A percentile compares a stretch with the other conserved stretches of the same genome.
These are phyloP conservation scores for Barnettozyma sucrosica DNA, from an alignment of 805 yeast genomes.

Conservation along the genomic window DNA sequence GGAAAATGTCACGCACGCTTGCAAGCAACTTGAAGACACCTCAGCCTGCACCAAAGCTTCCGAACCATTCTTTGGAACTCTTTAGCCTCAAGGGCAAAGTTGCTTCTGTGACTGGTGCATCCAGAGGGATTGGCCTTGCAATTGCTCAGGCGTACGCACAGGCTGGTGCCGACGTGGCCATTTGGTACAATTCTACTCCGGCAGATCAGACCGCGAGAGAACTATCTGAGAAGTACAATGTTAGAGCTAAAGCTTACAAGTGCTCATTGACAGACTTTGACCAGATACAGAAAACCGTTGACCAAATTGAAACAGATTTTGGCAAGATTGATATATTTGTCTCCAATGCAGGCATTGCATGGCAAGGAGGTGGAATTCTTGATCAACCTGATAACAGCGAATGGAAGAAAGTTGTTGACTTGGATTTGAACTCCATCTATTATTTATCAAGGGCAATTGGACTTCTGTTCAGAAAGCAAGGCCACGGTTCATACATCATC, in stretches of 20 bases:
- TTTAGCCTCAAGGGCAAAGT: conserved; percentile 82
- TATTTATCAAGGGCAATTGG: conserved; percentile 78
- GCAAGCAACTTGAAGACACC: conserved; percentile 34
- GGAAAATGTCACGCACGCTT: conserved; percentile 14
- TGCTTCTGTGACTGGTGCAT: conserved; percentile 79
- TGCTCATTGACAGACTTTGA: conserved; percentile 29
- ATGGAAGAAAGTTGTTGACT: conserved; percentile 69
- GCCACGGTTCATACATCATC: conserved; percentile 71
- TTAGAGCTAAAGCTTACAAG: conserved; percentile 54
- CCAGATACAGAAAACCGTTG: conserved; percentile 26
- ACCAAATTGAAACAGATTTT: conserved; percentile 54
- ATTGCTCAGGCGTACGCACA: conserved; percentile 83
- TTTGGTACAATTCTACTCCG: conserved; percentile 27
- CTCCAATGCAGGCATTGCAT: conserved; percentile 86
- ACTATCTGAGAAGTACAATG: conserved; percentile 56
- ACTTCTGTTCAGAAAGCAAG: conserved; percentile 63
- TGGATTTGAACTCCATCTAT: conserved; percentile 77
- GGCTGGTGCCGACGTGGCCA: conserved; percentile 83
- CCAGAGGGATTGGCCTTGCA: conserved; percentile 77
- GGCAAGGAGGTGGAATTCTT: conserved; percentile 60
- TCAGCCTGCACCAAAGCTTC: conserved; percentile 43
- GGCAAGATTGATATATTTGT: conserved; percentile 74
- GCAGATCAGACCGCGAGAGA: conserved; percentile 38
- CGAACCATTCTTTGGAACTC: conserved; percentile 52
- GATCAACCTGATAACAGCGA: conserved; percentile 40